phyloP scores from a whole-genome alignment of 164 flowering plant genomes.

The Akebia trifoliata region DNA sequence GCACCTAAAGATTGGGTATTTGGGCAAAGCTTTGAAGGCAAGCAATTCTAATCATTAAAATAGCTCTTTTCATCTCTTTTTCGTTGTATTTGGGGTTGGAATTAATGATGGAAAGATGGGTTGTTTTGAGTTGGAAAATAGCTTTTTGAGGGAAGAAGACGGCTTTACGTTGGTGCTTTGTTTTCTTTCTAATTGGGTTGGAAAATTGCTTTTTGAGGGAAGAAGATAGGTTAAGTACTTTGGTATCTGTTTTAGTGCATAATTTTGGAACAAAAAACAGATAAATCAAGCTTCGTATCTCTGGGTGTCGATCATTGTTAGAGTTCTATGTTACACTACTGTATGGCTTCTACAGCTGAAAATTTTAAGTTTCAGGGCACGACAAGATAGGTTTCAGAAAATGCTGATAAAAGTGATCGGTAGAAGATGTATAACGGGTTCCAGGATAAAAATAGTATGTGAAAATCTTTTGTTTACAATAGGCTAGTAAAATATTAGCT shows the following conservation, averaged over 20 bases:
- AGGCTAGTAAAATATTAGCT: no score
- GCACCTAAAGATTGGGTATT: constrained; percentile 77
- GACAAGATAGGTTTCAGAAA: no score
- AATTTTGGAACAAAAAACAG: neutral
- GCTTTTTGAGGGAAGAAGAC: neutral
- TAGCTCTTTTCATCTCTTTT: neutral
- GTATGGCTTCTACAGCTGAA: no score
- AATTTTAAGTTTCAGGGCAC: no score
- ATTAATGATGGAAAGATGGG: neutral
- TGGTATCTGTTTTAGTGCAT: neutral
- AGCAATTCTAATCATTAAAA: constrained; percentile 49
- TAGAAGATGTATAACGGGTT: no score
- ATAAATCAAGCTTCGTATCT: no score
- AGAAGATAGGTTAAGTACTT: neutral
- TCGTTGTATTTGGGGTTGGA: neutral
- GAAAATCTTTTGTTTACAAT: no score
- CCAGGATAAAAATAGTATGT: no score
- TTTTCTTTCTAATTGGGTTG: no score
- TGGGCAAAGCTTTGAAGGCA: constrained; percentile 83
- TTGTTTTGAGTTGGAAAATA: neutral
- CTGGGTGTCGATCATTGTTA: no score
- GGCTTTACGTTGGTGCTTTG: neutral
- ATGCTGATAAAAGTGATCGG: no score
- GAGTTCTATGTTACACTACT: no score
- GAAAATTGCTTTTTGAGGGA: neutral